These are phyloP conservation scores for Neohortaea acidophila DNA, from an alignment of 495 filamentous ascomycete species.

Conservation along the genomic window DNA sequence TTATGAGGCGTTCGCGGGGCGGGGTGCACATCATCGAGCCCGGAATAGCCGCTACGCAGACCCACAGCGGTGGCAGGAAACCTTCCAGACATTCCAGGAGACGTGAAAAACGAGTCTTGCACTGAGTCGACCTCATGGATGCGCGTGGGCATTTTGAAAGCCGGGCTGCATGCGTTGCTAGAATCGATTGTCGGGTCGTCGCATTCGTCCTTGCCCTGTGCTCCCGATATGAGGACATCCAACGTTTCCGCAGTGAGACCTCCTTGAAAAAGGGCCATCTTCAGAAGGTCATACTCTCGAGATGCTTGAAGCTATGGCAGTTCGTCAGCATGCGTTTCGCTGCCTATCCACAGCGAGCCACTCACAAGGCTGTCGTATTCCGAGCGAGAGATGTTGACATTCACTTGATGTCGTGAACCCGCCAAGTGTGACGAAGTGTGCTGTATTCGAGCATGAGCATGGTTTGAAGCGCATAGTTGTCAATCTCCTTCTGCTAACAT, in stretches of 20 bases:
- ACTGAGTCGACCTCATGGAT: not conserved
- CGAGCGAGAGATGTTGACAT: conserved; percentile 39
- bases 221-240: conserved; percentile 25
- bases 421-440: conserved; percentile 28
- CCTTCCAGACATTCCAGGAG: too few species aligned
- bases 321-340: not conserved
- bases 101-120: too few species aligned
- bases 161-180: too few species aligned
- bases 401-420: conserved; percentile 24
- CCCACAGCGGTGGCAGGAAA: too few species aligned
- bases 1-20: too few species aligned
- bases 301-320: conserved; percentile 31
- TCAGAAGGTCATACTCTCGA: conserved; percentile 40
- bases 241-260: conserved; percentile 48
- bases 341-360: not conserved
- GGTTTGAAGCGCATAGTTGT: not conserved
- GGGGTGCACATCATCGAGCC: too few species aligned
- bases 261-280: conserved; percentile 43
- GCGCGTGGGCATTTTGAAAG: not conserved
- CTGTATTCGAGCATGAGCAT: conserved; percentile 19
- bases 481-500: too few species aligned
- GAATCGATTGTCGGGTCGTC: conserved; percentile 8
- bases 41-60: too few species aligned
- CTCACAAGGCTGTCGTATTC: conserved; percentile 43
- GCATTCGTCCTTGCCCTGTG: not conserved